A percentile compares a stretch with the other conserved stretches of the same genome.
Evolutionary conservation across 306 rosid species (phyloP).

Genomic region (Lithocarpus polystachyus): DNA sequence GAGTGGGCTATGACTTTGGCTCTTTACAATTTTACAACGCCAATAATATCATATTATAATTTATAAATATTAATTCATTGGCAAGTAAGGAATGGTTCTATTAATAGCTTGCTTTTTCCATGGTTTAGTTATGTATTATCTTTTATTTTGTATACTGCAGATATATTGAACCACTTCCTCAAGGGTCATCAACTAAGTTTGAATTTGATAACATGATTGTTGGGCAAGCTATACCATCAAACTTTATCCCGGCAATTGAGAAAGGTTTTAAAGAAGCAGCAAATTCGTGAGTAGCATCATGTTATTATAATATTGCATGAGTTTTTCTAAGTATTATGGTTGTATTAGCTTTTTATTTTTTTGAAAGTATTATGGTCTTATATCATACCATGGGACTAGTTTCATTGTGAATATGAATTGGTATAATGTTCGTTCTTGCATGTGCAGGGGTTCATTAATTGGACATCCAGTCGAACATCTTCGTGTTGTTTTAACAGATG

Average conservation of each 20-base stretch:
- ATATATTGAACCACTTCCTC: constrained; percentile 88
- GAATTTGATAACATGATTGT: constrained; percentile 92
- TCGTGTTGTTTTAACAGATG: constrained; percentile 80
- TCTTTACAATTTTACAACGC: not conserved
- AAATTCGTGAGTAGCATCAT: constrained; percentile 66
- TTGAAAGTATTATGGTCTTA: not conserved
- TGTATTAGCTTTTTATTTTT: not conserved
- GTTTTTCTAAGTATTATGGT: not conserved
- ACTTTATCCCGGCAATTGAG: constrained; percentile 91
- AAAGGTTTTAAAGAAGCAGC: constrained; percentile 98
- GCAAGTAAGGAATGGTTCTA: not conserved
- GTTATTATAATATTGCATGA: not conserved
- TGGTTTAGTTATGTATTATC: not conserved
- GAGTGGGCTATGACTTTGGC: not conserved
- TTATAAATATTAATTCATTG: not conserved
- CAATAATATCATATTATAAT: not conserved
- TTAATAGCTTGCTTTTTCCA: not conserved
- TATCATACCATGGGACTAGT: not conserved
- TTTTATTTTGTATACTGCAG: constrained; percentile 37
- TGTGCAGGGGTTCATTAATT: constrained; percentile 83
- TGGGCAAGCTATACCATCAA: constrained; percentile 95
- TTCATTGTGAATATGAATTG: not conserved
- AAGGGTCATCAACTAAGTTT: constrained; percentile 71
- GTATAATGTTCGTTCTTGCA: constrained; percentile 9
- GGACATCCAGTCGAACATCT: constrained; percentile 97